A percentile compares a stretch with the other conserved stretches of the same genome.
Conservation (phyloP, 1,139 yeast genomes). For the Nakaseomyces uthaithaninus region DNA sequence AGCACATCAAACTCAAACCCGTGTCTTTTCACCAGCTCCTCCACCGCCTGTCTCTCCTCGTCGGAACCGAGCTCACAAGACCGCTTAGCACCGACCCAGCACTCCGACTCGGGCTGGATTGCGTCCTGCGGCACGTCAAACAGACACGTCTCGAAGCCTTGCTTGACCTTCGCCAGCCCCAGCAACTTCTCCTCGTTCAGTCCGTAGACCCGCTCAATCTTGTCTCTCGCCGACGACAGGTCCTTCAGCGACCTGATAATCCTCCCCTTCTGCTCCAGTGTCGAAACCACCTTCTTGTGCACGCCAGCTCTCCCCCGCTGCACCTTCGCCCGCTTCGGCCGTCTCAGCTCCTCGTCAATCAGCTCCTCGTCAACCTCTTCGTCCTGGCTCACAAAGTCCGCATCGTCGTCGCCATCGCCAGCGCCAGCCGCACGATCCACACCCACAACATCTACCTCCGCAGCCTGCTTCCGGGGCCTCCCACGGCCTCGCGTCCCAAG, state of each 20-base stretch:
- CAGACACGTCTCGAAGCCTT: conserved; percentile 33
- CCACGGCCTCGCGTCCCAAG: conserved; percentile 2
- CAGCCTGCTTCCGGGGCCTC: conserved; percentile 7
- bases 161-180: conserved; percentile 32
- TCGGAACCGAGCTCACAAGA: conserved; percentile 9
- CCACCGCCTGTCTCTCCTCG: conserved; percentile 13
- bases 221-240: conserved; percentile 34
- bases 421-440: conserved; percentile 11
- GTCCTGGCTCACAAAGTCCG: conserved; percentile 15
- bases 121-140: conserved; percentile 27
- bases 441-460: conserved; percentile 4
- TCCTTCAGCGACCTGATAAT: conserved; percentile 28
- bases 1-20: conserved; percentile 12
- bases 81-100: conserved; percentile 14
- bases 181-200: conserved; percentile 30
- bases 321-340: conserved; percentile 8
- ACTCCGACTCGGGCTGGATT: conserved; percentile 16
- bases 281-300: conserved; percentile 6
- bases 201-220: conserved; percentile 34
- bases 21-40: conserved; percentile 18
- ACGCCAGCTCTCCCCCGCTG: conserved; percentile 7
- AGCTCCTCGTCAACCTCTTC: conserved; percentile 8
- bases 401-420: conserved; percentile 15
- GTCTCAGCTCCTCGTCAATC: not conserved
- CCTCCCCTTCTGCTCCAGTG: conserved; percentile 20